Base-by-base conservation (phyloP, 768 basidiomycete genomes). In the Mycena venus region DNA sequence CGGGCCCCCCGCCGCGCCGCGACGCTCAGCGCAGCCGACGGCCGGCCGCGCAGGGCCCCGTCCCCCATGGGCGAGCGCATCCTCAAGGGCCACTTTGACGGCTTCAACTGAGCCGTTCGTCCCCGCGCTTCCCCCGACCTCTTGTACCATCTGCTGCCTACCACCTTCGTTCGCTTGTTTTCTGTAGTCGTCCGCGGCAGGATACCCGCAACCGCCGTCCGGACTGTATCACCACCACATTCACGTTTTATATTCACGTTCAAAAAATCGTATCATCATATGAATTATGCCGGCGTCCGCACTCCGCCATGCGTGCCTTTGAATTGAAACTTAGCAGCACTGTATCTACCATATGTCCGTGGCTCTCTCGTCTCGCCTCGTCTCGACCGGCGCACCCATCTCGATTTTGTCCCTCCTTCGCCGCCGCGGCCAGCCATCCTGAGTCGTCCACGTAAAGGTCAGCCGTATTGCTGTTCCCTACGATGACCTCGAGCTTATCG, bases 31-130 rank as follows among this genome's bases (percentile, higher is more conserved):
- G 80, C 82, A 59, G 85, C 87, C 17, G 74, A 74, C 25, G 72
- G 82, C n/a, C 88, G 88, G 61, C 88, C 88, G 12, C 91, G 90
- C 68, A 86, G 91, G 73, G 94, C 93, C 3, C 95, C 95, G 23
- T 95, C 94, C 44, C 95, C 95, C 8, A 96, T 96, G 95, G 96
- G 95, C 75, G 95, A 96, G 84, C 88, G 95, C 71, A 96, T 96
- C 73, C 89, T 96, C 77, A 96, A 95, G 86, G 95, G 95, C 11
- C 95, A 96, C 78, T 96, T 96, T 78, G 95, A 96, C 80, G 93
- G 95, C 60, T 96, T 96, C 87, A 94, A 95, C 80, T 95, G 84
- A 89, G 42, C 11, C 61, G 25, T 62, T 17, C 38, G 8, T 32
- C 32, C 47, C 47, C 31, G 63, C 73, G 31, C 60, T 53, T 47